Base-by-base conservation (phyloP, 2,329 filamentous ascomycete species). In the Microdochium paspali region DNA sequence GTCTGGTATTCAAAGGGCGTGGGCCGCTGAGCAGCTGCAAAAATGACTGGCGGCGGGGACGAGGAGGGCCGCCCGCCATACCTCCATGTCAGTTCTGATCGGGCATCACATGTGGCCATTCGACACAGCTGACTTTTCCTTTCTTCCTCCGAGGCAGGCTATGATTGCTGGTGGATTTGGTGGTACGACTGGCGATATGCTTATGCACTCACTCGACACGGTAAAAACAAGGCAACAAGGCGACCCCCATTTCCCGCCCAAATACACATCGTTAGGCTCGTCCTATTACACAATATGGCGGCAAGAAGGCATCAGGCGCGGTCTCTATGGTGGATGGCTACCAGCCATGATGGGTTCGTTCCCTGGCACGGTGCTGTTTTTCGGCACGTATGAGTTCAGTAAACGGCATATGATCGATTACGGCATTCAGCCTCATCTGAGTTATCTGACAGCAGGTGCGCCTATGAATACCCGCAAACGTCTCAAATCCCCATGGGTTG, bases 161-260 rank as follows among this genome's bases (percentile, higher is more conserved):
- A 98, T 97, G 90, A 76, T 98, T 60, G 93, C 93, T 28, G 93
- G 93, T 61, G 93, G 91, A 50, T 73, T 94, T 46, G 93, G 94
- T 61, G 93, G 93, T 46, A 90, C 87, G 15, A 94, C 86, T 48
- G 93, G 94, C 50, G 93, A 98, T 66, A 86, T 98, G 78, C 73
- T 98, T 55, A 98, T 98, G 93, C 93, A 98, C 71, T 97, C 91
- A 43, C 79, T 98, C 61, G 93, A 98, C 66, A 98, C 93, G 1
- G 93, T 98, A 59, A 98, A 98, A 71, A 98, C 93, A 44, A 81
- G 93, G 57, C 94, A 98, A 66, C 93, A 98, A 68, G 93, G 91
- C 60, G 93, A 97, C 61, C 90, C 91, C 42, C 85, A 93, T 63
- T 79, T 95, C 51, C 93, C 93, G 21, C 86, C 93, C 1, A 95